These are phyloP conservation scores for Fraxinus cuspidata DNA, from an alignment of 257 asterid genomes.

Conservation along the genomic window DNA sequence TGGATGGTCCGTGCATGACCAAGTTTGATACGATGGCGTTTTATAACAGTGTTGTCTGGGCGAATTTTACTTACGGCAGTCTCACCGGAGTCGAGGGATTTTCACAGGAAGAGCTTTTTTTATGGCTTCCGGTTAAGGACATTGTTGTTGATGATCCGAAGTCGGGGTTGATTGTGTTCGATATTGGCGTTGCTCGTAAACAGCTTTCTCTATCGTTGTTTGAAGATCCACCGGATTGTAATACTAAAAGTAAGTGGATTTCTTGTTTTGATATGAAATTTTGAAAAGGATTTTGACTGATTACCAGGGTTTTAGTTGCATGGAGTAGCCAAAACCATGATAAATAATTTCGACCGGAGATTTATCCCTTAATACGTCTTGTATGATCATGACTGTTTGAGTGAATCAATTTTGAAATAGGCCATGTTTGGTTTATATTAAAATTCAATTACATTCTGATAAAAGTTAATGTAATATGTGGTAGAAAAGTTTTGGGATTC, in stretches of 20 bases:
- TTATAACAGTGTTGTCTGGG: constrained; percentile 70
- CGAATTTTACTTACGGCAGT: constrained; percentile 79
- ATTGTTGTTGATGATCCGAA: constrained; percentile 71
- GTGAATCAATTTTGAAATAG: too few relatives aligned
- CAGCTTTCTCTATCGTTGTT: constrained; percentile 82
- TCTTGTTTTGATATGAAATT: not conserved
- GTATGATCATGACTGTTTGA: too few relatives aligned
- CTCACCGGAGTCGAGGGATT: constrained; percentile 78
- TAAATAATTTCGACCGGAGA: too few relatives aligned
- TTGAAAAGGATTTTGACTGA: not conserved
- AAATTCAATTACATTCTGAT: too few relatives aligned
- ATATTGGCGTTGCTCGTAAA: constrained; percentile 84
- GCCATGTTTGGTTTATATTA: too few relatives aligned
- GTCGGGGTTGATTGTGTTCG: constrained; percentile 77
- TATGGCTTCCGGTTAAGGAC: constrained; percentile 89
- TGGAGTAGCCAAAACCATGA: not conserved
- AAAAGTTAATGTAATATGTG: too few relatives aligned
- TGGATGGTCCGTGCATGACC: constrained; percentile 78
- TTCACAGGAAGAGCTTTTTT: constrained; percentile 88
- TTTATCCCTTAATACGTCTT: too few relatives aligned
- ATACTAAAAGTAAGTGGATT: constrained; percentile 35
- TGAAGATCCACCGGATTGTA: constrained; percentile 90
- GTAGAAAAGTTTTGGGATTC: too few relatives aligned
- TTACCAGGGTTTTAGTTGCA: not conserved
- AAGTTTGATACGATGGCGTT: constrained; percentile 88